These are phyloP conservation scores for Russula sp. DNA, from an alignment of 768 basidiomycete genomes.

Conservation along the genomic window DNA sequence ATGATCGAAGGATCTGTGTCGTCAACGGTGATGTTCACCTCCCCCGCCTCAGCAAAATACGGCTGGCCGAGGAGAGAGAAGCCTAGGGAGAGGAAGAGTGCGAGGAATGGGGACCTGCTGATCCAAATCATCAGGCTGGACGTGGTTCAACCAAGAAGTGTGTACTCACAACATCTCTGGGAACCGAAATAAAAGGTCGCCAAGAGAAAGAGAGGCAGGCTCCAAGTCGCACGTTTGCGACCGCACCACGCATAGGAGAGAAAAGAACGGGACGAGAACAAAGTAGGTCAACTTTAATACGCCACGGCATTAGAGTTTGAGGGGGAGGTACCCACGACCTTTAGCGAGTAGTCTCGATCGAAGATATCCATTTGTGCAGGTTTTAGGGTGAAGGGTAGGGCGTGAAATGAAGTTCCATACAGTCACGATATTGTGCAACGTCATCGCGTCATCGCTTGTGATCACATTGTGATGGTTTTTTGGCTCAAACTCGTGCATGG, in stretches of 20 bases:
- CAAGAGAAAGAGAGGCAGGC: background rate
- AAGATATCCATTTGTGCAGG: conserved; percentile 3
- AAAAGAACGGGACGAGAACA: conserved; percentile 4
- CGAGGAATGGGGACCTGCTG: background rate
- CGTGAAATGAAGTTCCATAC: background rate
- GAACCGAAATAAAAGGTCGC: background rate
- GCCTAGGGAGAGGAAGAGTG: background rate
- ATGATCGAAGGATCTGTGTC: conserved; percentile 17
- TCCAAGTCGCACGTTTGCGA: background rate
- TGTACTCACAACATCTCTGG: conserved; percentile 7
- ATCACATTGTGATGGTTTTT: background rate
- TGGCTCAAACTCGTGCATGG: background rate
- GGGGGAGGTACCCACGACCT: background rate
- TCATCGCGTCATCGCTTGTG: background rate
- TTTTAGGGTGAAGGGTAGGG: background rate
- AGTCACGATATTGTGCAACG: too few species aligned
- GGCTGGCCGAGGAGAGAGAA: background rate
- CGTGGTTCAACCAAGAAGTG: background rate
- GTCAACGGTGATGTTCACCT: conserved; percentile 21
- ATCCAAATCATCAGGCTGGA: background rate
- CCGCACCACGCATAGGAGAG: background rate
- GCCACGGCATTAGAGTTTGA: background rate
- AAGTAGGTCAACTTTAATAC: conserved; percentile 3
- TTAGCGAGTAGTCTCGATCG: background rate
- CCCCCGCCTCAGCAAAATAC: background rate